Base-by-base conservation (phyloP, 495 filamentous ascomycete genomes). In the Sporormia fimetaria region DNA sequence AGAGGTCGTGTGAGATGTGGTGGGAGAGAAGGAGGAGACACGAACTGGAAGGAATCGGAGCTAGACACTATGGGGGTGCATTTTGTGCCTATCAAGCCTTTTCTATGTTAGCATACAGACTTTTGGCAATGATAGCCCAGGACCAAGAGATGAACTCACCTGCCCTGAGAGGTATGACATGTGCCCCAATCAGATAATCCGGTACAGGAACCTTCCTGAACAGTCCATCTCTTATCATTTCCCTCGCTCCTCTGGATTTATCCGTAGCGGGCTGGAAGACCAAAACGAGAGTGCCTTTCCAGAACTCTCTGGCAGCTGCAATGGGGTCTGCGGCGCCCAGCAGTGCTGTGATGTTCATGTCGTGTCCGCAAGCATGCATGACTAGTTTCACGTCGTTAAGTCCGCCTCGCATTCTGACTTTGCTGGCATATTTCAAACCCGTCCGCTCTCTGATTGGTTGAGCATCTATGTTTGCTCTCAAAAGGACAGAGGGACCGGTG, bases 301-400 rank as follows among this genome's bases (percentile, higher is more conserved):
- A 81, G 12, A 59, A 10, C 0, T 60, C 47, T 8, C 57, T 60
- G 1, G 66, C 62, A 5, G 46, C 33, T 17, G 56, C 38, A 11
- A 80, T 54, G 0, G 70, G 56, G 23, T 59, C 52, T 0, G 74
- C 66, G 2, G 66, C 63, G 2, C 64, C 74, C 28, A 80, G 57
- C 10, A 80, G 57, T 11, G 49, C 53, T 0, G 68, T 57, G 8
- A 77, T 63, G 51, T 82, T 75, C 47, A 73, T 68, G 46, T 82
- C 78, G 42, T 82, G 76, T 0, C 76, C 76, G 56, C 75, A 80
- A 21, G 78, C 74, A 54, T 80, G 76, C 76, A 78, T 78, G 1
- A 76, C 73, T 0, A 72, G 70, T 29, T 64, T 63, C 30, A 60
- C 56, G 0, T 51, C 38, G 2, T 74, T 75, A 15, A 69, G 57